These are phyloP conservation scores for Fonsecaea monophora DNA, from an alignment of 2,329 filamentous ascomycete species.

Conservation along the genomic window DNA sequence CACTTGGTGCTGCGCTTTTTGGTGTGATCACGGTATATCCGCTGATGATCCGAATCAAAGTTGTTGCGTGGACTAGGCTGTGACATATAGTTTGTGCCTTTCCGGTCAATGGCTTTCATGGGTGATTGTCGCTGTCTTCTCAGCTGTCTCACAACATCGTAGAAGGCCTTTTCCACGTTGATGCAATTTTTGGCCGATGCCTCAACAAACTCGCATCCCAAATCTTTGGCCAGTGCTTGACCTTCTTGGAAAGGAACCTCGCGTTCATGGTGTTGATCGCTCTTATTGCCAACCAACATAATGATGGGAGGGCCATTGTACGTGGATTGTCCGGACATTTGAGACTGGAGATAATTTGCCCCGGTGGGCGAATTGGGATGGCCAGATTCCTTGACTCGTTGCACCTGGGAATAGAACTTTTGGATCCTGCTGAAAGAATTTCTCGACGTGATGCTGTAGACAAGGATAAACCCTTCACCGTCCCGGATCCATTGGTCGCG, in stretches of 20 bases:
- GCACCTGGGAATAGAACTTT: conserved; percentile 95
- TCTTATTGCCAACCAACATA: conserved; percentile 99
- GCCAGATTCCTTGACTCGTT: conserved; percentile 89
- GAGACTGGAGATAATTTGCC: conserved; percentile 59
- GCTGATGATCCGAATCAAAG: conserved; percentile 32
- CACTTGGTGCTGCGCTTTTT: conserved; percentile 36
- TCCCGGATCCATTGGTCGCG: conserved; percentile 98
- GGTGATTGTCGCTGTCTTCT: conserved; percentile 74
- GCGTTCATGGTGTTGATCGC: conserved; percentile 91
- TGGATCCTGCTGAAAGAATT: conserved; percentile 95
- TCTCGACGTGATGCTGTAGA: conserved; percentile 97
- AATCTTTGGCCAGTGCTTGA: conserved; percentile 84
- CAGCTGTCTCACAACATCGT: conserved; percentile 92
- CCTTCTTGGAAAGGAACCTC: conserved; percentile 98
- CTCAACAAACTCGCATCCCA: conserved; percentile 96
- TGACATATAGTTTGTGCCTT: conserved; percentile 30
- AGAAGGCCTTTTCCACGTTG: conserved; percentile 98
- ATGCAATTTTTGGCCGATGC: conserved; percentile 97
- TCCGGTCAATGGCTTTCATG: conserved; percentile 42
- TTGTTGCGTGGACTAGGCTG: conserved; percentile 24
- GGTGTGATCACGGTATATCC: conserved; percentile 36
- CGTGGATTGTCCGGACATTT: conserved; percentile 54
- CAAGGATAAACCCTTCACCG: conserved; percentile 94
- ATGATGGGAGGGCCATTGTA: conserved; percentile 72
- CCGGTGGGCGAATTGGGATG: conserved; percentile 62